Evolutionary conservation across 225 moss, liverwort and hornwort species (phyloP).

Genomic region (Antitrichia curtipendula): DNA sequence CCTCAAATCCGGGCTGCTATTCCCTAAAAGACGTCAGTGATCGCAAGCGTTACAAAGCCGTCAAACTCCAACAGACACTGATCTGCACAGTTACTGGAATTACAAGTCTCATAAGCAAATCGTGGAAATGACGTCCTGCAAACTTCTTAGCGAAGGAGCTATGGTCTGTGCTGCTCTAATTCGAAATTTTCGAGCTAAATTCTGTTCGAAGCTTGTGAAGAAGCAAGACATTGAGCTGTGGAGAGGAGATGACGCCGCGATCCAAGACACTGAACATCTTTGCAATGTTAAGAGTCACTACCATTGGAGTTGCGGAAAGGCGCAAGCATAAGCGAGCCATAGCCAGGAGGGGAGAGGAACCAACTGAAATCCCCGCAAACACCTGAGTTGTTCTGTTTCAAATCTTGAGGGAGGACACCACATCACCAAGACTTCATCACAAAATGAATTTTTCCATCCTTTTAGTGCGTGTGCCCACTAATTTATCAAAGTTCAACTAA

Average conservation of each 20-base stretch:
- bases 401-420: neutral
- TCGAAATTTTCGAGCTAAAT: neutral
- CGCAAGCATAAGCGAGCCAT: neutral
- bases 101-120: neutral
- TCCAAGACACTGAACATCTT: neutral
- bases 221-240: neutral
- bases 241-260: neutral
- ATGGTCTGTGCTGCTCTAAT: neutral
- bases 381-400: neutral
- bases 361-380: neutral
- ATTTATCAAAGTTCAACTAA: neutral
- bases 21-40: neutral
- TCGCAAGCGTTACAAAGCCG: neutral
- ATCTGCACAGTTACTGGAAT: neutral
- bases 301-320: neutral
- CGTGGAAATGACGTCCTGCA: neutral
- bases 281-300: neutral
- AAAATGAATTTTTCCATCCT: neutral
- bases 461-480: neutral
- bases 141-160: neutral
- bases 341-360: neutral
- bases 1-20: neutral
- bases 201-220: neutral
- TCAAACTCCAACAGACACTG: neutral
- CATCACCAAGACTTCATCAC: neutral